A percentile compares a stretch with the other conserved stretches of the same genome.
Conservation (phyloP, 768 basidiomycete genomes). For the Russula sp. region DNA sequence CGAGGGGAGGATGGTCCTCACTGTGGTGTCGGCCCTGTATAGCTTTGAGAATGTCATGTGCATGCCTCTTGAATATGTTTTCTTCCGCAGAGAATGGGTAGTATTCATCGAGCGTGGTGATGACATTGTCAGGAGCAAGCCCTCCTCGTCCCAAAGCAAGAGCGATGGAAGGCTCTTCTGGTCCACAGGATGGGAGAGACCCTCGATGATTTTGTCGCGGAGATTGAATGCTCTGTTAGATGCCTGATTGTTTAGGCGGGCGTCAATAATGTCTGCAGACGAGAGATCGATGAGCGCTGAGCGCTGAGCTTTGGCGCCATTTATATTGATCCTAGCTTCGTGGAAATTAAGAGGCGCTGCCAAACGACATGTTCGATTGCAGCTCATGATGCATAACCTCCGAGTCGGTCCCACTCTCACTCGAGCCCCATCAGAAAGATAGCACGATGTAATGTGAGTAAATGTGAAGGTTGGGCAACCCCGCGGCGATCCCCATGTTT, state of each 20-base stretch:
- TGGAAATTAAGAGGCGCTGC: too few species aligned
- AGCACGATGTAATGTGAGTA: too few species aligned
- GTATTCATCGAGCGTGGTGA: conserved; percentile 68
- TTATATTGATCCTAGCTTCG: too few species aligned
- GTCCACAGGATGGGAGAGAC: conserved; percentile 47
- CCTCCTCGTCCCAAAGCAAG: conserved; percentile 80
- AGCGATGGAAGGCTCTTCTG: conserved; percentile 69
- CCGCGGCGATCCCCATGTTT: too few species aligned
- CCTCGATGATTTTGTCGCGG: conserved; percentile 42
- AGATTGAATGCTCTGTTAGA: conserved; percentile 30
- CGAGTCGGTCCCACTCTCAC: too few species aligned
- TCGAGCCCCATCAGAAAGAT: too few species aligned
- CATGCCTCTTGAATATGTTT: conserved; percentile 65
- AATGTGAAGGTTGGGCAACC: too few species aligned
- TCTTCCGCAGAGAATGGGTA: conserved; percentile 90
- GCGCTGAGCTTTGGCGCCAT: neutral
- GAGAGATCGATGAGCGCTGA: too few species aligned
- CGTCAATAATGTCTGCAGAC: conserved; percentile 40
- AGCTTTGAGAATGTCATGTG: conserved; percentile 61
- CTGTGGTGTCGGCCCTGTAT: conserved; percentile 49
- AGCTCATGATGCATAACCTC: too few species aligned
- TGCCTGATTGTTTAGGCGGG: conserved; percentile 34
- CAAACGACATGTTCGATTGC: too few species aligned
- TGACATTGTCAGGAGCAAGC: conserved; percentile 75
- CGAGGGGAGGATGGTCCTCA: conserved; percentile 25